phyloP scores from a whole-genome alignment of 495 filamentous ascomycete species.

The Halenospora varia region DNA sequence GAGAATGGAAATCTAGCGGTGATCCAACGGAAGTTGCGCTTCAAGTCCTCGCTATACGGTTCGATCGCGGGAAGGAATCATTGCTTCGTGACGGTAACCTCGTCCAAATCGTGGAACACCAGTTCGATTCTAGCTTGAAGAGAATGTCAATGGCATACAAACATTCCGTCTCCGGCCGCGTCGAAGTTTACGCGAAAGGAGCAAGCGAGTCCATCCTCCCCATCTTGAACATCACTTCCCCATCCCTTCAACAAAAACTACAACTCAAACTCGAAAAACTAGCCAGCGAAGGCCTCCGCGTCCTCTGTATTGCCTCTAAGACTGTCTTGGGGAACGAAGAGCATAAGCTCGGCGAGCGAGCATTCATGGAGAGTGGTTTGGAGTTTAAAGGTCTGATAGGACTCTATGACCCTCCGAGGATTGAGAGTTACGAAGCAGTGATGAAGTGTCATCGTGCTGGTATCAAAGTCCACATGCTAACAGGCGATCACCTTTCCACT shows the following conservation, averaged over 20 bases:
- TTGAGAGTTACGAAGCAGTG: slow-evolving; percentile 73
- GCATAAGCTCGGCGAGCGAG: slow-evolving; percentile 30
- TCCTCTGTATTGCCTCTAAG: slow-evolving; percentile 49
- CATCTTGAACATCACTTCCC: slow-evolving; percentile 35
- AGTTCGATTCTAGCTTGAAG: slow-evolving; percentile 60
- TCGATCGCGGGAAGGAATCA: slow-evolving; percentile 48
- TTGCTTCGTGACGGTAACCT: slow-evolving; percentile 28
- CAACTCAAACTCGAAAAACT: slow-evolving; percentile 44
- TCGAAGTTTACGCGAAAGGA: slow-evolving; percentile 52
- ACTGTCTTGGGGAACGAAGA: slow-evolving; percentile 27
- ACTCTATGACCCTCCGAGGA: slow-evolving; percentile 82
- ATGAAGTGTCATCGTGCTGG: slow-evolving; percentile 66
- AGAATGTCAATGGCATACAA: slow-evolving; percentile 54
- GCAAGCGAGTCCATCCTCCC: slow-evolving; percentile 51
- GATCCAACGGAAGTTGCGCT: slow-evolving; percentile 82
- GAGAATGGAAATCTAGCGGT: slow-evolving; percentile 65
- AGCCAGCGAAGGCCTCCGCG: slow-evolving; percentile 52
- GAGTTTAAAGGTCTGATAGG: slow-evolving; percentile 68
- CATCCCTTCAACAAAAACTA: slow-evolving; percentile 31
- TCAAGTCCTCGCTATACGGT: slow-evolving; percentile 71
- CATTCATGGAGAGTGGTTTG: slow-evolving; percentile 33
- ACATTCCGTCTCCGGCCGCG: slow-evolving; percentile 27
- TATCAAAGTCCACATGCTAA: slow-evolving; percentile 83
- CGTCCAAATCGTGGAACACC: slow-evolving; percentile 47
- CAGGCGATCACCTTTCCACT: slow-evolving; percentile 75